Percentiles rank a stretch among this genome's conserved stretches.
phyloP scores from a whole-genome alignment of 257 asterid genomes.

The Perilla frutescens region DNA sequence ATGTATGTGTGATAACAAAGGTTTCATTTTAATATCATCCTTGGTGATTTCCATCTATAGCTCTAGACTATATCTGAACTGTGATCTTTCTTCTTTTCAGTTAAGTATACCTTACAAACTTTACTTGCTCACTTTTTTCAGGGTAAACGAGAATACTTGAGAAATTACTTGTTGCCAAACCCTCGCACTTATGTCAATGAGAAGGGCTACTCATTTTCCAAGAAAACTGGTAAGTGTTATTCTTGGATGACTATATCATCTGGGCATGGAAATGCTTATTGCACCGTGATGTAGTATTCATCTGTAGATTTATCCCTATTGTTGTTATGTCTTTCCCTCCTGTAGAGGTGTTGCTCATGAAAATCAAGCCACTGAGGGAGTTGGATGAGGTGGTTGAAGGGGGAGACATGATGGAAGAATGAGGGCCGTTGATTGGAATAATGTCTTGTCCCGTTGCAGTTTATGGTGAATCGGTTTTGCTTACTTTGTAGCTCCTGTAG shows the following conservation, averaged over 20 bases:
- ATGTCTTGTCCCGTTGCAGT: background rate
- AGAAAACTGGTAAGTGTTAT: constrained; percentile 72
- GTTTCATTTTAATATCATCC: constrained; percentile 40
- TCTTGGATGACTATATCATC: background rate
- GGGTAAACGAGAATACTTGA: constrained; percentile 77
- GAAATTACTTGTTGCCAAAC: constrained; percentile 71
- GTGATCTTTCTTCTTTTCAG: no score
- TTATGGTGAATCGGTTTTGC: no score
- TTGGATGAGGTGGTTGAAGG: constrained; percentile 70
- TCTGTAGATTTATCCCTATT: background rate
- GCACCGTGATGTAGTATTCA: background rate
- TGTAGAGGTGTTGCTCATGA: constrained; percentile 82
- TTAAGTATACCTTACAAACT: background rate
- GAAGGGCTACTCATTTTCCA: constrained; percentile 70
- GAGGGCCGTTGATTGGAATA: constrained; percentile 22
- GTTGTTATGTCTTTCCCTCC: background rate
- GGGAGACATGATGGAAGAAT: constrained; percentile 88
- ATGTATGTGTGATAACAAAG: constrained; percentile 85
- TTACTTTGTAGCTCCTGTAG: no score
- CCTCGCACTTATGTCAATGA: constrained; percentile 76
- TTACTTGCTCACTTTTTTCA: constrained; percentile 22
- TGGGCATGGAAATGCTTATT: no score
- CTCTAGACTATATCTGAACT: no score
- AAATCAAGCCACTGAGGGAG: constrained; percentile 75
- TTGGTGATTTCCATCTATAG: constrained; percentile 9